Conservation (phyloP, 495 filamentous ascomycete genomes). For the Parmelia sp. region DNA sequence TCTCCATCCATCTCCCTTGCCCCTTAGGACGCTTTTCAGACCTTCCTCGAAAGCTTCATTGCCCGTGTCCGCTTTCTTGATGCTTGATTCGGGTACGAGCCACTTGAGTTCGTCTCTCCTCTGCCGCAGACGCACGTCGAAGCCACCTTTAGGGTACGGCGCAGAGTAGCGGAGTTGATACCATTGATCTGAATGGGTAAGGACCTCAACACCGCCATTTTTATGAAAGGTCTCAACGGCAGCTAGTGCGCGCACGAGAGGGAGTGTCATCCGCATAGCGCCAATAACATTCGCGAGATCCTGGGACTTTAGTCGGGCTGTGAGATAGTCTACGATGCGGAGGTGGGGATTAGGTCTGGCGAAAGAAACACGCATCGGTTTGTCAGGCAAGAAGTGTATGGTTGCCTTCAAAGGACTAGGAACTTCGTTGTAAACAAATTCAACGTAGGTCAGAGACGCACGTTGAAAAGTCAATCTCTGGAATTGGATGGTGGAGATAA, state of each 20-base stretch:
- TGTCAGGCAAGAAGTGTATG: conserved; percentile 32
- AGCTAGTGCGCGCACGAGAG: conserved; percentile 60
- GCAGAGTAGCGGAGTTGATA: conserved; percentile 39
- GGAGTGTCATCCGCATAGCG: conserved; percentile 56
- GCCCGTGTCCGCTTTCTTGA: conserved; percentile 26
- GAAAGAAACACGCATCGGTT: conserved; percentile 41
- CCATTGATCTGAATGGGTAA: conserved; percentile 38
- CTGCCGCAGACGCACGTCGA: conserved; percentile 33
- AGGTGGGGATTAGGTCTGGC: conserved; percentile 67
- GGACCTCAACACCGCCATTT: conserved; percentile 19
- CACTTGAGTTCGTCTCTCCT: conserved; percentile 36
- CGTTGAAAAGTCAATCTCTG: conserved; percentile 47
- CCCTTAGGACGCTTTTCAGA: conserved; percentile 32
- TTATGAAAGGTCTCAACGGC: conserved; percentile 33
- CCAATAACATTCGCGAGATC: conserved; percentile 51
- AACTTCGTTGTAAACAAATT: conserved; percentile 51
- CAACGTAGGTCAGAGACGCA: conserved; percentile 54
- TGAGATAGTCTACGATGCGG: conserved; percentile 59
- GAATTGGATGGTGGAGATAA: conserved; percentile 54
- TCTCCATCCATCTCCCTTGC: conserved; percentile 44
- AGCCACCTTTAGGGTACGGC: conserved; percentile 33
- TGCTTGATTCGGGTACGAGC: conserved; percentile 37
- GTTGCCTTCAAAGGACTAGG: conserved; percentile 28
- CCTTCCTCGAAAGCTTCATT: conserved; percentile 11
- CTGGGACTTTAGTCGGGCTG: conserved; percentile 45